These are phyloP conservation scores for Acidomyces sp. DNA, from an alignment of 495 filamentous ascomycete genomes.

Conservation along the genomic window DNA sequence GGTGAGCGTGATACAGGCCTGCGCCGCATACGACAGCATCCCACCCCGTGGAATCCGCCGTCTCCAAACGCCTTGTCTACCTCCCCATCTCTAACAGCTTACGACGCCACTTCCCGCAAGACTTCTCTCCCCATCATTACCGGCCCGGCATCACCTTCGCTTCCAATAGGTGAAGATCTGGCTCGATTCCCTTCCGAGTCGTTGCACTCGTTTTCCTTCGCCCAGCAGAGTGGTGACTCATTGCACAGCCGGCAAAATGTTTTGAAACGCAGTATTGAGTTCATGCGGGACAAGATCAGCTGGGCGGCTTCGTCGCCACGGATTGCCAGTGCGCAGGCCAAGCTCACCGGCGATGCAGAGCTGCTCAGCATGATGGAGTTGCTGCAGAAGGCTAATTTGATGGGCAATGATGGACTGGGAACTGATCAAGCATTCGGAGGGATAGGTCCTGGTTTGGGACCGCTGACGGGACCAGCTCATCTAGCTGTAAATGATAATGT, in stretches of 20 bases:
- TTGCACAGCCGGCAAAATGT: slow-evolving; percentile 87
- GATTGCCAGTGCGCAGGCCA: slow-evolving; percentile 68
- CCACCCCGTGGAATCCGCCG: slow-evolving; percentile 21
- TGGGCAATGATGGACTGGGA: slow-evolving; percentile 37
- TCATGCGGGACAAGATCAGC: slow-evolving; percentile 88
- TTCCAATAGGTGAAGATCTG: slow-evolving; percentile 73
- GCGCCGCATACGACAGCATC: slow-evolving; percentile 82
- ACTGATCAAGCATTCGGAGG: slow-evolving; percentile 3
- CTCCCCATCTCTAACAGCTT: slow-evolving; percentile 37
- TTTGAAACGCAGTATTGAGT: slow-evolving; percentile 86
- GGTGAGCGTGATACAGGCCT: slow-evolving; percentile 44
- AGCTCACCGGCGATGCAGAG: slow-evolving; percentile 68
- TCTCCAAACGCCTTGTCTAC: slow-evolving; percentile 26
- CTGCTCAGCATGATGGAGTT: slow-evolving; percentile 85
- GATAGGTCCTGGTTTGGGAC: slow-evolving; percentile 35
- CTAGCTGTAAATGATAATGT: slow-evolving; percentile 56
- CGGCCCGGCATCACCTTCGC: slow-evolving; percentile 50
- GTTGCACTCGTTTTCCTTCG: slow-evolving; percentile 95
- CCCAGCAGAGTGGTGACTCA: slow-evolving; percentile 84
- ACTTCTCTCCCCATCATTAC: slow-evolving; percentile 41
- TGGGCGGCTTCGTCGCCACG: slow-evolving; percentile 55
- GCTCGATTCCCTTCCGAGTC: slow-evolving; percentile 89
- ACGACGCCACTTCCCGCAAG: slow-evolving; percentile 35
- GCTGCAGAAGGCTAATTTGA: slow-evolving; percentile 60
- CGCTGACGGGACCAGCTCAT: slow-evolving; percentile 64